Conservation (phyloP, 2,329 filamentous ascomycete genomes). For the Ophiognomonia clavigignenti-juglandacearum region DNA sequence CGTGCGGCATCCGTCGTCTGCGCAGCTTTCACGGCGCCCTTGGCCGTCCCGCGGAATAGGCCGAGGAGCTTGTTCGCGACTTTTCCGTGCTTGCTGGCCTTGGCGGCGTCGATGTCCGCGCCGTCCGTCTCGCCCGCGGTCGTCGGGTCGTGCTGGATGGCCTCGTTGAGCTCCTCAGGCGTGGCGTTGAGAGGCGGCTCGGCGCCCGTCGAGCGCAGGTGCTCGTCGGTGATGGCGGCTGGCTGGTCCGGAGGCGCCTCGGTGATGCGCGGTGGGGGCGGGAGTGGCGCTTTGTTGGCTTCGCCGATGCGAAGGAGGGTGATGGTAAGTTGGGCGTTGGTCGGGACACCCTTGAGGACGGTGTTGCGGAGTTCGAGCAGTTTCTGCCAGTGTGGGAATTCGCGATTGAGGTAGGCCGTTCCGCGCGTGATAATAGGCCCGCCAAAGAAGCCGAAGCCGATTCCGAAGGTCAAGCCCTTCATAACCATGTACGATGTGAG, state of each 20-base stretch:
- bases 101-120: slow-evolving; percentile 46
- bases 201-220: slow-evolving; percentile 44
- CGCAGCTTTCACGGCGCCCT: slow-evolving; percentile 66
- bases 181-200: slow-evolving; percentile 53
- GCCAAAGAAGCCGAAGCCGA: slow-evolving; percentile 76
- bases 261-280: slow-evolving; percentile 44
- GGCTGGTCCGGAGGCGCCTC: slow-evolving; percentile 32
- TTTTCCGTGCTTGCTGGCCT: slow-evolving; percentile 31
- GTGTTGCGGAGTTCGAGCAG: slow-evolving; percentile 71
- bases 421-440: slow-evolving; percentile 65
- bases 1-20: slow-evolving; percentile 67
- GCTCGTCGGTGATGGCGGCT: slow-evolving; percentile 35
- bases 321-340: slow-evolving; percentile 77
- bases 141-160: slow-evolving; percentile 43
- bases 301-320: slow-evolving; percentile 80
- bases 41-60: slow-evolving; percentile 66
- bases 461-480: slow-evolving; percentile 61
- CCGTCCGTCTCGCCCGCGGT: slow-evolving; percentile 29
- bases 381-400: slow-evolving; percentile 68
- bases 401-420: slow-evolving; percentile 53
- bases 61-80: slow-evolving; percentile 47
- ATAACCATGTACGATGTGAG: slow-evolving; percentile 54
- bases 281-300: slow-evolving; percentile 72
- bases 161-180: slow-evolving; percentile 60
- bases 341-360: slow-evolving; percentile 75